Evolutionary conservation across 169 alveolate genomes (phyloP).

Genomic region (Eimeria acervulina): DNA sequence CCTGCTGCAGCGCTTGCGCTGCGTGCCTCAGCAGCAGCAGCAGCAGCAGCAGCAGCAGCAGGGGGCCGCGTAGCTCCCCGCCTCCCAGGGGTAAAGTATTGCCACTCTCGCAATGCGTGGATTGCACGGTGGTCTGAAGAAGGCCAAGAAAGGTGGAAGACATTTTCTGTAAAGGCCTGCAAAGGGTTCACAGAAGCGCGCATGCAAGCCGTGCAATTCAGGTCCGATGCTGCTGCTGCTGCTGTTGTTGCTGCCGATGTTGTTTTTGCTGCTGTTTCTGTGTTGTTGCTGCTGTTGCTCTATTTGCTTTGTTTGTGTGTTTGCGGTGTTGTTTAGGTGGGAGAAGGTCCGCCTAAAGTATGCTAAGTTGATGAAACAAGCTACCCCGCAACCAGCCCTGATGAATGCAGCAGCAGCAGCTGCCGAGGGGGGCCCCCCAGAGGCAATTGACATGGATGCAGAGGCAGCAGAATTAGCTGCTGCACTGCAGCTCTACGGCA

Average conservation of each 20-base stretch:
- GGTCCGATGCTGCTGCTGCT: neutral
- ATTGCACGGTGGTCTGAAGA: conserved; percentile 74
- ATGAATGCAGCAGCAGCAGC: neutral
- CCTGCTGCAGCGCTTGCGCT: neutral
- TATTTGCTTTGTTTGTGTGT: no score
- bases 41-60: conserved; percentile 36
- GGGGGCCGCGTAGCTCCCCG: conserved; percentile 17
- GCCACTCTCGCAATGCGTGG: conserved; percentile 75
- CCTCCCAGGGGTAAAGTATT: conserved; percentile 63
- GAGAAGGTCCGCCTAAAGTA: conserved; percentile 27
- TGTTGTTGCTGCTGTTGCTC: no score
- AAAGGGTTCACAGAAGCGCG: conserved; percentile 63
- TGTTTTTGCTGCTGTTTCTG: no score
- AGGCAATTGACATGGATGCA: conserved; percentile 16
- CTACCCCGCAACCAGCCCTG: conserved; percentile 28
- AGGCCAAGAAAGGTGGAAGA: conserved; percentile 73
- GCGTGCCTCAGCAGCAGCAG: conserved; percentile 15
- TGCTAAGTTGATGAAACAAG: conserved; percentile 26
- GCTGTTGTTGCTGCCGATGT: neutral
- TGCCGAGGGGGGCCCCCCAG: neutral
- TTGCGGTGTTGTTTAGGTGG: neutral
- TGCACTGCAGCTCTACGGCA: conserved; percentile 23
- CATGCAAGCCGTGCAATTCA: conserved; percentile 55
- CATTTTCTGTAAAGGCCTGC: conserved; percentile 51
- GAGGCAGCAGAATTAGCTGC: conserved; percentile 44